phyloP scores from a whole-genome alignment of 1,139 yeast genomes.

The Yamadazyma diddensiae region DNA sequence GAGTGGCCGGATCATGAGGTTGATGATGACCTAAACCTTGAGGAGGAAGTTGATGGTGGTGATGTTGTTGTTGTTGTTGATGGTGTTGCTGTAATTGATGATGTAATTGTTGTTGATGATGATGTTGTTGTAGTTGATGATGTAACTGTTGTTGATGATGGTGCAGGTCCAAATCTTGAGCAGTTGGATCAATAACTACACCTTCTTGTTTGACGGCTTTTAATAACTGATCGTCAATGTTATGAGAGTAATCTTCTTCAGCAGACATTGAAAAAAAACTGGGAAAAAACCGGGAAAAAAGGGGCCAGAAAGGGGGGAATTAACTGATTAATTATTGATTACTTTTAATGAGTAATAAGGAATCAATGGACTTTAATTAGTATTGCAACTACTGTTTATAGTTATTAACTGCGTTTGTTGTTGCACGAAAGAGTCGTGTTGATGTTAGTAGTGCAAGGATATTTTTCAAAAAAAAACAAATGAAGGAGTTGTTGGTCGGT shows the following conservation, averaged over 20 bases:
- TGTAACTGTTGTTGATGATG: conserved; percentile 11
- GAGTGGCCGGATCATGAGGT: conserved; percentile 18
- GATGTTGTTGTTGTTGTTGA: conserved; percentile 11
- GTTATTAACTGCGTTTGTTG: conserved; percentile 1
- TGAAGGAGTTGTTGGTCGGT: conserved; percentile 1
- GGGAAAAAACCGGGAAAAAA: conserved; percentile 1
- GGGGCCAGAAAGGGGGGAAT: neutral
- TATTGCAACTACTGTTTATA: neutral
- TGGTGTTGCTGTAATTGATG: conserved; percentile 15
- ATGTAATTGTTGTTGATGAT: conserved; percentile 14
- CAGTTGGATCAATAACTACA: conserved; percentile 20
- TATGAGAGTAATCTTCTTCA: conserved; percentile 38
- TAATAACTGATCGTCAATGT: conserved; percentile 47
- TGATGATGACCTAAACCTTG: conserved; percentile 17
- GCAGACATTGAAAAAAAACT: conserved; percentile 8
- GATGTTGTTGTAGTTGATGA: conserved; percentile 13
- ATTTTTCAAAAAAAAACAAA: conserved; percentile 3
- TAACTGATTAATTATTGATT: neutral
- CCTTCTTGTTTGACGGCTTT: conserved; percentile 36
- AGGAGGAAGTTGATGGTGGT: conserved; percentile 15
- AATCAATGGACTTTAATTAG: no score
- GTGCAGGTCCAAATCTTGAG: conserved; percentile 15
- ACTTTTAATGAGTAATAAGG: no score
- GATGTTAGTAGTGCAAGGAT: conserved; percentile 10
- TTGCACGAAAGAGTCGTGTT: conserved; percentile 9